phyloP scores from a whole-genome alignment of 495 filamentous ascomycete species.

The Chlorociboria aeruginascens region DNA sequence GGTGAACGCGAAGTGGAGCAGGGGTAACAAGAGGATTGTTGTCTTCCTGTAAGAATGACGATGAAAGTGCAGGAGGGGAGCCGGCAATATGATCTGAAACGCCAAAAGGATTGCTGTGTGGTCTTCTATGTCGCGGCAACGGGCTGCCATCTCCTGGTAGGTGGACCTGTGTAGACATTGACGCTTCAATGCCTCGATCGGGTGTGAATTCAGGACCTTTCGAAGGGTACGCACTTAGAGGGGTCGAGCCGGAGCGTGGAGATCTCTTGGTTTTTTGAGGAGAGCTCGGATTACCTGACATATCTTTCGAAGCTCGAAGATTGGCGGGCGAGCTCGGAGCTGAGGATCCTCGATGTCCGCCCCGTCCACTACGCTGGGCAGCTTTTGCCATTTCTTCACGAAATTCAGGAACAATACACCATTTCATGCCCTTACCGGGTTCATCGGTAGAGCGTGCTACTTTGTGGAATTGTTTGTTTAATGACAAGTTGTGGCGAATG shows the following conservation, averaged over 20 bases:
- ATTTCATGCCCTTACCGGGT: constrained; percentile 98
- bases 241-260: constrained; percentile 31
- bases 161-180: constrained; percentile 35
- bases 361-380: constrained; percentile 38
- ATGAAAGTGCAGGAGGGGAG: constrained; percentile 62
- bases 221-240: constrained; percentile 31
- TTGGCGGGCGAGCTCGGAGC: constrained; percentile 43
- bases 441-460: constrained; percentile 85
- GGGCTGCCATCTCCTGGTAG: constrained; percentile 39
- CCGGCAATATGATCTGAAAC: constrained; percentile 45
- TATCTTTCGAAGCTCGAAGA: constrained; percentile 35
- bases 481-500: constrained; percentile 87
- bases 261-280: constrained; percentile 40
- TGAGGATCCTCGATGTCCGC: constrained; percentile 44
- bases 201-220: constrained; percentile 35
- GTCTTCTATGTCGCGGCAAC: constrained; percentile 35
- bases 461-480: constrained; percentile 89
- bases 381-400: constrained; percentile 55
- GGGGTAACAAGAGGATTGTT: constrained; percentile 61
- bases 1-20: constrained; percentile 71
- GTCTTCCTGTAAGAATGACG: constrained; percentile 43
- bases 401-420: constrained; percentile 72
- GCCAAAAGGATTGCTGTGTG: constrained; percentile 36
- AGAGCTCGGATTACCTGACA: constrained; percentile 31
- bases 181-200: constrained; percentile 45